phyloP scores from a whole-genome alignment of 1,284 basidiomycete genomes.

The Stygiomarasmius scandens region DNA sequence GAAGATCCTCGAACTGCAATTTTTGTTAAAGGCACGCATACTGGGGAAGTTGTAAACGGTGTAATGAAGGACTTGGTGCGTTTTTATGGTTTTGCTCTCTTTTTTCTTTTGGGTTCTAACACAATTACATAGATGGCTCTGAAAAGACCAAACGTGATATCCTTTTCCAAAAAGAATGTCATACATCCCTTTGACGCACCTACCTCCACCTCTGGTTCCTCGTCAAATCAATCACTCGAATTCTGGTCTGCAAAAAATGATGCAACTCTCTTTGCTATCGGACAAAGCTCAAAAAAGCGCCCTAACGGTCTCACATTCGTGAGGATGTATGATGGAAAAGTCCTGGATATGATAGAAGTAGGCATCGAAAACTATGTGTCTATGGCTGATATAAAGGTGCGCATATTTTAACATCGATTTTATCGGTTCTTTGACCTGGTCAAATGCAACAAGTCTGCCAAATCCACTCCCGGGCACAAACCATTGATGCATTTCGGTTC shows the following conservation, averaged over 20 bases:
- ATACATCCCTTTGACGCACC: constrained; percentile 91
- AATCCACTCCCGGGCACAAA: constrained; percentile 89
- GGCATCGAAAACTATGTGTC: constrained; percentile 81
- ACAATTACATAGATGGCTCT: constrained; percentile 73
- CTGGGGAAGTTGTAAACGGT: constrained; percentile 77
- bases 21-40: constrained; percentile 89
- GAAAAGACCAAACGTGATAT: constrained; percentile 86
- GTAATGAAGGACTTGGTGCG: constrained; percentile 90
- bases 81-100: constrained; percentile 15
- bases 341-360: constrained; percentile 95
- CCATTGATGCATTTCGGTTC: constrained; percentile 97
- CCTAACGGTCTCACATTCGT: constrained; percentile 89
- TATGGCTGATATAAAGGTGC: constrained; percentile 86
- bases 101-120: no score
- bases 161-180: constrained; percentile 94
- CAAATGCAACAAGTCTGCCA: constrained; percentile 86
- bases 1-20: constrained; percentile 86
- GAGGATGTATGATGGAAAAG: constrained; percentile 84
- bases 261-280: constrained; percentile 88
- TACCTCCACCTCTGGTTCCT: constrained; percentile 12
- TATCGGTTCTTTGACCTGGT: no score
- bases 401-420: no score
- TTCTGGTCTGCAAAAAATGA: constrained; percentile 98
- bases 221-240: constrained; percentile 69
- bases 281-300: constrained; percentile 93